Base-by-base conservation (phyloP, 2,329 filamentous ascomycete species). In the Colletotrichum graminicola region DNA sequence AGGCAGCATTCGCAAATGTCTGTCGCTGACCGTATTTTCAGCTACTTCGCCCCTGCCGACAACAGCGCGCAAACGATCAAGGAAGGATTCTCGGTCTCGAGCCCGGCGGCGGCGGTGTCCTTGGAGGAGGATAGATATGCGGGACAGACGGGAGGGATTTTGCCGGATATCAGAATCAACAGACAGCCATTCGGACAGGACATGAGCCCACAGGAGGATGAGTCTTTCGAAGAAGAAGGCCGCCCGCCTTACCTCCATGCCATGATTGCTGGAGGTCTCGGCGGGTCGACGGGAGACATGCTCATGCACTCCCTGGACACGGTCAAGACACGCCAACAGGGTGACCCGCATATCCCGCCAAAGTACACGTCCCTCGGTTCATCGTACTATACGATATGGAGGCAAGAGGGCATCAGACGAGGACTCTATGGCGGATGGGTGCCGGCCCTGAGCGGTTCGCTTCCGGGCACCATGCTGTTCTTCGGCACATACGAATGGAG, bases 241-340 rank as follows among this genome's bases (percentile, higher is more conserved):
- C 82, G 83, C 61, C 83, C 83, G 75, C 83, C 83, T 62, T 85
- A 84, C 74, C 75, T 81, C 67, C 83, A 85, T 76, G 91, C 93
- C 80, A 99, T 98, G 95, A 87, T 99, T 78, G 96, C 96, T 43
- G 96, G 96, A 78, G 96, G 95, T 72, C 86, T 97, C 64, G 96
- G 97, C 78, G 96, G 96, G 64, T 95, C 93, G 21, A 97, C 93
- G 67, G 96, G 97, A 71, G 96, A 99, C 82, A 93, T 99, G 88
- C 86, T 99, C 75, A 99, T 99, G 96, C 96, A 99, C 84, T 98
- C 95, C 56, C 89, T 99, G 78, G 96, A 99, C 82, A 99, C 96
- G 0, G 96, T 99, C 77, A 99, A 99, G 84, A 99, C 96, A 57
- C 90, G 96, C 76, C 97, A 99, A 81, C 96, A 99, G 83, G 96